Percentiles rank a stretch among this genome's conserved stretches.
phyloP scores from a whole-genome alignment of 225 moss, liverwort and hornwort species.

The Marchantia polymorpha region DNA sequence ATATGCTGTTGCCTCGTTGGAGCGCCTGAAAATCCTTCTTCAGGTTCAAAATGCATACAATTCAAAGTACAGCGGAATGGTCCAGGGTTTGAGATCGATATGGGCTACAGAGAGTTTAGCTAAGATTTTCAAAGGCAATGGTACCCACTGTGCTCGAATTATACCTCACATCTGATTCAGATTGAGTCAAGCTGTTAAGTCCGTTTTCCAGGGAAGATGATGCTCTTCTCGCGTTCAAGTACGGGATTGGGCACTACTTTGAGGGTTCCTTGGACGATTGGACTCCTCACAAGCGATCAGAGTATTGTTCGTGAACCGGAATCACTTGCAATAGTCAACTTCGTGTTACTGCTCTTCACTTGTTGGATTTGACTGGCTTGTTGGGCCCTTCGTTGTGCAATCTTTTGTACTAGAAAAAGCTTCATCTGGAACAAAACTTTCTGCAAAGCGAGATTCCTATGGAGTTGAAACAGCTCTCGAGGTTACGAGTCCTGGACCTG shows the following conservation, averaged over 20 bases:
- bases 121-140: conserved; percentile 94
- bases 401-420: too few species aligned
- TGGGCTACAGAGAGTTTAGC: conserved; percentile 71
- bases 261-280: neutral
- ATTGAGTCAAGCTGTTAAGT: neutral
- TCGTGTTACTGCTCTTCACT: too few species aligned
- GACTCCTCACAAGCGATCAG: neutral
- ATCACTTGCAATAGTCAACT: neutral
- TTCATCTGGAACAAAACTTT: neutral
- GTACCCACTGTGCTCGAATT: conserved; percentile 93
- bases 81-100: conserved; percentile 85
- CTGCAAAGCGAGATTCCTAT: neutral
- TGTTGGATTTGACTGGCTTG: too few species aligned
- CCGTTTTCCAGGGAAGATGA: neutral
- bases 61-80: conserved; percentile 86
- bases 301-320: neutral
- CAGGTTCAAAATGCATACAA: conserved; percentile 96
- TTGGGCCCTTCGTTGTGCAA: too few species aligned
- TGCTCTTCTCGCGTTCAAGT: neutral
- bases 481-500: too few species aligned
- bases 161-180: conserved; percentile 42
- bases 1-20: conserved; percentile 90
- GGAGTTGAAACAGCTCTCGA: too few species aligned
- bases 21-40: conserved; percentile 95
- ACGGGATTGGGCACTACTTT: neutral